A percentile compares a stretch with the other conserved stretches of the same genome.
These are phyloP conservation scores for Elsinoe necatrix DNA, from an alignment of 2,329 filamentous ascomycete species.

Conservation along the genomic window DNA sequence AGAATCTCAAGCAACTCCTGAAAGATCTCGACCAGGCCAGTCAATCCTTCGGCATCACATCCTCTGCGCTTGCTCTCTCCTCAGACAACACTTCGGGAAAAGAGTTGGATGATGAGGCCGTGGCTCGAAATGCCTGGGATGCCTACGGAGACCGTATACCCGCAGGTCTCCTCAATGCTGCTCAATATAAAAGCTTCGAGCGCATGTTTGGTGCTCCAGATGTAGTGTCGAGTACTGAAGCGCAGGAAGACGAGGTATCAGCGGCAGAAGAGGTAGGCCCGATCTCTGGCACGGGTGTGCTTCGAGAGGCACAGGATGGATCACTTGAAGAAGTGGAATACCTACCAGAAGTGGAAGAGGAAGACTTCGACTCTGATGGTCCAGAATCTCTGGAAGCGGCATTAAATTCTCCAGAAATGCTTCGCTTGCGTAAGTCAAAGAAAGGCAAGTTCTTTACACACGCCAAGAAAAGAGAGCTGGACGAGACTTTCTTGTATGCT, in stretches of 20 bases:
- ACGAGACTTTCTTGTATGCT: constrained; percentile 8
- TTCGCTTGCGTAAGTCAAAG: constrained; percentile 11
- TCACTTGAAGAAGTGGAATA: constrained; percentile 55
- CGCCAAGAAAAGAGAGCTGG: constrained; percentile 14
- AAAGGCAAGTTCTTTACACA: constrained; percentile 11
- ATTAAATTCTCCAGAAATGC: constrained; percentile 11
- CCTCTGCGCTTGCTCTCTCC: neutral
- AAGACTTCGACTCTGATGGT: constrained; percentile 16
- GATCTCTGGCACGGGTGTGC: constrained; percentile 40
- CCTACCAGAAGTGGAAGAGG: constrained; percentile 24
- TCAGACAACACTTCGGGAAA: neutral
- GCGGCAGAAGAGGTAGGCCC: constrained; percentile 38
- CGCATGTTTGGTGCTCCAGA: constrained; percentile 72
- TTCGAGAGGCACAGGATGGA: constrained; percentile 50
- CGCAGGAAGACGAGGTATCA: constrained; percentile 24
- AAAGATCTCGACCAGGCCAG: neutral
- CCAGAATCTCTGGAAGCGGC: neutral
- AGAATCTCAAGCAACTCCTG: neutral
- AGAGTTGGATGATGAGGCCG: constrained; percentile 38
- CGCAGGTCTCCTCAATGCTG: constrained; percentile 56
- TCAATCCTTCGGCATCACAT: neutral
- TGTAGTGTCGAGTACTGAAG: constrained; percentile 48
- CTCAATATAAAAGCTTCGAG: constrained; percentile 69
- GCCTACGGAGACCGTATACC: constrained; percentile 71
- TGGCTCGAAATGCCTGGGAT: constrained; percentile 64